Evolutionary conservation across 306 rosid genomes (phyloP), one percentile per base, ranked within the genome.

Genomic region (Glycine latifolia): DNA sequence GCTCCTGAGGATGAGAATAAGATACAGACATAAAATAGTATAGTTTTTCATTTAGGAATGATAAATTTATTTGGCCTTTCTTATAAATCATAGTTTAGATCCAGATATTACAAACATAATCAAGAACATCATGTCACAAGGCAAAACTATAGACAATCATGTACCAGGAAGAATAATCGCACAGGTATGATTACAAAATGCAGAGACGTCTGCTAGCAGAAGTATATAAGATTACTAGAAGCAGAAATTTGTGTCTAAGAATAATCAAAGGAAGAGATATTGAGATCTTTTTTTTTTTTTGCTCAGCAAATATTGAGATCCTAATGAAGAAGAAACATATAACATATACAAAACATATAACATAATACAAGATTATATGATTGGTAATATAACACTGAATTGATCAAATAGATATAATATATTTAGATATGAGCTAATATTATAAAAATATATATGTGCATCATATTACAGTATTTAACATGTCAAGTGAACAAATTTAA

Each of bases 401-500:
- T 39, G 2, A 81, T 17, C 71, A 58, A 67, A 49, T 9, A 44
- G 26, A 50, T 47, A 72, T 44, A 49, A 53, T 15, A 26, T 62
- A 35, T 3, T 33, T 7, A 46, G 53, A 81, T 53, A 54, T 17
- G 52, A 53, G 65, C 37, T 16, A 80, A 16, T 16, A 71, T 46
- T 41, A 46, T 0, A 39, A 39, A 39, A 39, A 12, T 3, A n/a
- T 61, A 14, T 35, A 10, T 5, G 17, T 50, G 73, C 12, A 77
- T 37, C 48, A 58, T 49, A 58, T 20, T 26, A 33, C 14, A 49
- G 61, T 49, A 73, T 10, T 67, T 33, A 56, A 74, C 37, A 6
- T 59, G 77, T 67, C 35, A 67, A 67, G 33, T 20, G 73, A 65
- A 67, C 62, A 75, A 69, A 66, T 33, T 72, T 47, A 71, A 69